Evolutionary conservation across 73 alveolate species (phyloP).

Genomic region (Effrenium voratum): DNA sequence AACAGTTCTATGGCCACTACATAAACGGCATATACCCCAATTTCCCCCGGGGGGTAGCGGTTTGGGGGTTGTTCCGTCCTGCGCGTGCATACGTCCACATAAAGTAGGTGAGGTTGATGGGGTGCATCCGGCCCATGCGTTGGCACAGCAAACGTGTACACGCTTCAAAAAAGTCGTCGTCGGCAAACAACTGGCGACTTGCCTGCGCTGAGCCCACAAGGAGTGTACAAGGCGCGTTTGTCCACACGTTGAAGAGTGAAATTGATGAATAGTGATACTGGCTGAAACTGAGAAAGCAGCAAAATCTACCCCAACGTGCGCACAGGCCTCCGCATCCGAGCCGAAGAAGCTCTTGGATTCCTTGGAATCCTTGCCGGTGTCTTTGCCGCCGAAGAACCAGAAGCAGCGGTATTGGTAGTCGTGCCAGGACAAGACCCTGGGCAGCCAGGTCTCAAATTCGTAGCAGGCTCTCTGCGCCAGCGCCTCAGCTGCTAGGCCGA

Average conservation of each 20-base stretch:
- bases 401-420: slow-evolving; percentile 91
- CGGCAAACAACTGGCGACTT: slow-evolving; percentile 61
- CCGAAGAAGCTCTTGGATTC: slow-evolving; percentile 63
- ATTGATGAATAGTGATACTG: neutral
- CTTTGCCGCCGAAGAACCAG: slow-evolving; percentile 92
- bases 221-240: neutral
- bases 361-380: slow-evolving; percentile 12
- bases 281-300: too few species aligned
- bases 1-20: too few species aligned
- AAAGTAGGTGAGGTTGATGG: slow-evolving; percentile 72
- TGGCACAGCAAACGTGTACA: slow-evolving; percentile 66
- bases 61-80: neutral
- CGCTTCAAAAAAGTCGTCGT: slow-evolving; percentile 64
- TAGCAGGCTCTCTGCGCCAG: slow-evolving; percentile 67
- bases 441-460: slow-evolving; percentile 79
- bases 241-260: neutral
- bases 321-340: slow-evolving; percentile 39
- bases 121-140: slow-evolving; percentile 74
- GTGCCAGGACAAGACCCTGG: slow-evolving; percentile 92
- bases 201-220: slow-evolving; percentile 1
- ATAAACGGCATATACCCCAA: too few species aligned
- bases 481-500: slow-evolving; percentile 44
- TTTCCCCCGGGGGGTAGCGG: too few species aligned
- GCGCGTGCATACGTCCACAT: slow-evolving; percentile 82
- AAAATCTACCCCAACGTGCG: neutral